Percentiles rank a stretch among this genome's conserved stretches.
Conservation (phyloP, 495 filamentous ascomycete genomes). For the Xylaria sp. region DNA sequence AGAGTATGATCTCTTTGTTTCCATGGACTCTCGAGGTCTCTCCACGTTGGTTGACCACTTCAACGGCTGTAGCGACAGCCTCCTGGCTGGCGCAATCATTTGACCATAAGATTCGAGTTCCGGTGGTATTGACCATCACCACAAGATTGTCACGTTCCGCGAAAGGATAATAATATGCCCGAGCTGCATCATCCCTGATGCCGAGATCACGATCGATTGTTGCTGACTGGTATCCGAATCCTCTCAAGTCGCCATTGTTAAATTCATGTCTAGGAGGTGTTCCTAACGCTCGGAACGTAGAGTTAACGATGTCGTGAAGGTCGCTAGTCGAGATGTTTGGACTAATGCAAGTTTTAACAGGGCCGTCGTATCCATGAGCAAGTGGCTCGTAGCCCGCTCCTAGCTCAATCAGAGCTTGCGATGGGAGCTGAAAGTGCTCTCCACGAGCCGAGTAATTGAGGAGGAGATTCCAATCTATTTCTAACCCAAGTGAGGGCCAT, state of each 20-base stretch:
- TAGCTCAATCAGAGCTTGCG: conserved; percentile 5
- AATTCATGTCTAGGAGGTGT: conserved; percentile 11
- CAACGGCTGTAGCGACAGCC: conserved; percentile 13
- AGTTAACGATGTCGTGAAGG: conserved; percentile 9
- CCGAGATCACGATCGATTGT: conserved; percentile 17
- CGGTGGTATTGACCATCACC: conserved; percentile 29
- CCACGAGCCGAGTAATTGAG: conserved; percentile 17
- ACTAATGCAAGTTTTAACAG: conserved; percentile 18
- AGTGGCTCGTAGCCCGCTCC: conserved; percentile 8
- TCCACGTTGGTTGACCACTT: conserved; percentile 16
- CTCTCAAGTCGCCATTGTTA: conserved; percentile 5
- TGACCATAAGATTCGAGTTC: conserved; percentile 38
- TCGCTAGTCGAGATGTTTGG: conserved; percentile 16
- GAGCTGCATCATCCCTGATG: conserved; percentile 13
- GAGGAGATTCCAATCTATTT: conserved; percentile 22
- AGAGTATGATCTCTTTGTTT: conserved; percentile 60
- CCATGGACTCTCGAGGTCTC: conserved; percentile 42
- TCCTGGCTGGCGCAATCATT: conserved; percentile 10
- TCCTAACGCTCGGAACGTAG: conserved; percentile 17
- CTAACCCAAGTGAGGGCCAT: conserved; percentile 17
- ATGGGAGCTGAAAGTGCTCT: conserved; percentile 17
- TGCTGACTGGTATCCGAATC: conserved; percentile 4
- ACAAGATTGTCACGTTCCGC: conserved; percentile 19
- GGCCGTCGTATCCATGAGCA: conserved; percentile 5
- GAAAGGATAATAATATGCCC: conserved; percentile 23